These are phyloP conservation scores for Alopecurus myosuroides DNA, from an alignment of 176 grass and related monocot species.

Conservation along the genomic window DNA sequence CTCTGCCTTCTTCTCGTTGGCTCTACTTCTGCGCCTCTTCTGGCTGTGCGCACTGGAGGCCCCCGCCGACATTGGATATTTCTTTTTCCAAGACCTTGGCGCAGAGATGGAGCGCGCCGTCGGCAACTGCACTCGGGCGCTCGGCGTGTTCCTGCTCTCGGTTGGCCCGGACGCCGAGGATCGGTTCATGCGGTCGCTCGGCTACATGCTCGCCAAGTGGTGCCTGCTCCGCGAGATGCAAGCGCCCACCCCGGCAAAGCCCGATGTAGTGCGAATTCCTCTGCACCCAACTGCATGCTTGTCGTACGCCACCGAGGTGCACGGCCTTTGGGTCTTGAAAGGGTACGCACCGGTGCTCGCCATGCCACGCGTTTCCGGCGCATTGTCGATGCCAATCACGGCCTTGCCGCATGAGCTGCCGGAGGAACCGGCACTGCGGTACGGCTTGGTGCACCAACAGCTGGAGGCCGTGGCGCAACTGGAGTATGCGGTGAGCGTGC, in stretches of 20 bases:
- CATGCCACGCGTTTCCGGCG: conserved; percentile 28
- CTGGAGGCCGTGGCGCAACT: conserved; percentile 62
- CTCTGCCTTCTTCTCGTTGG: conserved; percentile 53
- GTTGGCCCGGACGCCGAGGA: conserved; percentile 68
- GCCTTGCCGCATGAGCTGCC: conserved; percentile 36
- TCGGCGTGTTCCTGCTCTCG: conserved; percentile 44
- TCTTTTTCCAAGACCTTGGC: conserved; percentile 64
- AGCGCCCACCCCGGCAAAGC: not conserved
- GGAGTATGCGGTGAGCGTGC: conserved; percentile 50
- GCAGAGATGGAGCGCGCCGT: conserved; percentile 34
- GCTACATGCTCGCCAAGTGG: conserved; percentile 92
- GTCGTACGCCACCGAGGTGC: conserved; percentile 44
- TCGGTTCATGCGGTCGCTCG: conserved; percentile 66
- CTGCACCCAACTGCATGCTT: conserved; percentile 39
- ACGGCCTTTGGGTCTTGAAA: conserved; percentile 61
- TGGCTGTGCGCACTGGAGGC: conserved; percentile 66
- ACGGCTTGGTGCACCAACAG: conserved; percentile 70
- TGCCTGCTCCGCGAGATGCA: conserved; percentile 74
- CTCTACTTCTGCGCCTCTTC: conserved; percentile 75
- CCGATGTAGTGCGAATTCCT: not conserved
- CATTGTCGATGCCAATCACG: not conserved
- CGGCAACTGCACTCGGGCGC: conserved; percentile 18
- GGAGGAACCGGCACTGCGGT: conserved; percentile 62
- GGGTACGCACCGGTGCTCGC: conserved; percentile 74
- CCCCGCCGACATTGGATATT: conserved; percentile 62